A percentile compares a stretch with the other conserved stretches of the same genome.
Evolutionary conservation across 192 early-diverging fungal genomes (phyloP).

Genomic region (Jimgerdemannia lactiflua): DNA sequence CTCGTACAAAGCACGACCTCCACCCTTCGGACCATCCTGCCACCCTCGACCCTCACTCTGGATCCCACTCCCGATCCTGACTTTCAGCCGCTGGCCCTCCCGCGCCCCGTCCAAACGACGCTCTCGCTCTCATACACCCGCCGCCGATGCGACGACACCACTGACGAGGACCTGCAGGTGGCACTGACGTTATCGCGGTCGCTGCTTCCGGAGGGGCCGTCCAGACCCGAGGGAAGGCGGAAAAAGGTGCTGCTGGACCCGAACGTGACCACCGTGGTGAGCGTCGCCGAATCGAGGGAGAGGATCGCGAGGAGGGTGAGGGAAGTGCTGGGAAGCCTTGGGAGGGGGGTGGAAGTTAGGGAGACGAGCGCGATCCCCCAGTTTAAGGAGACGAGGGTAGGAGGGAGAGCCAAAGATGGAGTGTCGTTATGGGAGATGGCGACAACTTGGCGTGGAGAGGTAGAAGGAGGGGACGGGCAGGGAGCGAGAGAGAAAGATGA

Average conservation of each 20-base stretch:
- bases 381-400: slow-evolving; percentile 7
- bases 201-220: too few species aligned
- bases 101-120: neutral
- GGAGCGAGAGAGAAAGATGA: too few species aligned
- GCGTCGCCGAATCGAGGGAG: too few species aligned
- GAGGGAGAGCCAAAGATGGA: neutral
- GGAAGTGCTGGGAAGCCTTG: too few species aligned
- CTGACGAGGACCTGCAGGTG: neutral
- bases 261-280: too few species aligned
- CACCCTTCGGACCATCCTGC: neutral
- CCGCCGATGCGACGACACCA: neutral
- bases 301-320: too few species aligned
- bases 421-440: neutral
- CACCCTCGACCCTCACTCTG: neutral
- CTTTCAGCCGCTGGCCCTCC: neutral
- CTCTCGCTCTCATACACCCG: neutral
- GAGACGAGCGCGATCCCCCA: slow-evolving; percentile 27
- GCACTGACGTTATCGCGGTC: slow-evolving; percentile 6
- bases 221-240: too few species aligned
- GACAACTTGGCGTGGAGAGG: neutral
- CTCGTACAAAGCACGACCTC: neutral
- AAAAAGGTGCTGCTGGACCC: too few species aligned
- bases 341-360: slow-evolving; percentile 14
- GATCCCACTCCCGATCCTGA: neutral
- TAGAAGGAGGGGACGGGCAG: too few species aligned